These are phyloP conservation scores for Aspergillus sp. DNA, from an alignment of 2,329 filamentous ascomycete species.

Conservation along the genomic window DNA sequence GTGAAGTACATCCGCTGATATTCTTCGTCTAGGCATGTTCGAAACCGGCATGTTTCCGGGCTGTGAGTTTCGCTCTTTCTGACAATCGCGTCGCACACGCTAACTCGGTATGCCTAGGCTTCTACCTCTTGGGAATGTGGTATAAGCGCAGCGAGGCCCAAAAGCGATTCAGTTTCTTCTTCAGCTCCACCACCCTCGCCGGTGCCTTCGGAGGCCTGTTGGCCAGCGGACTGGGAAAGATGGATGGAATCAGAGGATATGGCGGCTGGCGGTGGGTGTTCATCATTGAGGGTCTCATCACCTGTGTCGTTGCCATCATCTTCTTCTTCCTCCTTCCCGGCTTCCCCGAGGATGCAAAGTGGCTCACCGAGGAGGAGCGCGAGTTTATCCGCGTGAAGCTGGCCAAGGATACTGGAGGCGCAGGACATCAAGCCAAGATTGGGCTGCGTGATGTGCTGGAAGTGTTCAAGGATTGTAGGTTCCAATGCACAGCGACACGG, in stretches of 20 bases:
- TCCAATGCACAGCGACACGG: neutral
- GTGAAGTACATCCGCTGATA: constrained; percentile 1
- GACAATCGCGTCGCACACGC: neutral
- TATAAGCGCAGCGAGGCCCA: constrained; percentile 86
- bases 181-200: constrained; percentile 66
- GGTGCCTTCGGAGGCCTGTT: constrained; percentile 64
- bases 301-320: constrained; percentile 59
- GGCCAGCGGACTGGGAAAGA: constrained; percentile 59
- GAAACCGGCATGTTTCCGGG: constrained; percentile 72
- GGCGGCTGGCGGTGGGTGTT: constrained; percentile 52
- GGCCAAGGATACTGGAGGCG: constrained; percentile 66
- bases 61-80: constrained; percentile 44
- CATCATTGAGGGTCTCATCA: constrained; percentile 64
- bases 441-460: constrained; percentile 58
- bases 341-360: constrained; percentile 73
- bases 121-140: constrained; percentile 74
- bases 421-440: constrained; percentile 62
- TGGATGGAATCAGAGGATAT: constrained; percentile 59
- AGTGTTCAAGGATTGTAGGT: constrained; percentile 66
- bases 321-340: constrained; percentile 67
- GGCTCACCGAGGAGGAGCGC: constrained; percentile 70
- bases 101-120: constrained; percentile 15
- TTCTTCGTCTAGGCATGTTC: constrained; percentile 53
- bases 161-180: constrained; percentile 91
- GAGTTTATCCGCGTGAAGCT: constrained; percentile 66